Percentiles rank a stretch among this genome's conserved stretches.
These are phyloP conservation scores for Sesbania bispinosa DNA, from an alignment of 306 rosid genomes.

Conservation along the genomic window DNA sequence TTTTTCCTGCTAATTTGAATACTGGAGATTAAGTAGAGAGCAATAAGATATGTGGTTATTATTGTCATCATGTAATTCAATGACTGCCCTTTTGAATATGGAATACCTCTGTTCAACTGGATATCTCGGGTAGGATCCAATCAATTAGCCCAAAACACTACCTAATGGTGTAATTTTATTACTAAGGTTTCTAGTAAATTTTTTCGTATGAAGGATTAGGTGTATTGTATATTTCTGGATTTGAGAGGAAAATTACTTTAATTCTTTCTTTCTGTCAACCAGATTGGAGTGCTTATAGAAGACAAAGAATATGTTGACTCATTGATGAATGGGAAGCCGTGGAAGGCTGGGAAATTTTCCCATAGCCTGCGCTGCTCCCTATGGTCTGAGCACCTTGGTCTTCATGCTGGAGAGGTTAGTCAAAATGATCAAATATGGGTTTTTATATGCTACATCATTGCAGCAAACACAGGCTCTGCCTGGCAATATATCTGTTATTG, in stretches of 20 bases:
- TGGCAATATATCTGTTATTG: not conserved
- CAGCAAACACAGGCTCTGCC: not conserved
- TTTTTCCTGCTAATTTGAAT: not conserved
- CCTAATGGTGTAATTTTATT: not conserved
- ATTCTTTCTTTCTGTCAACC: constrained; percentile 1
- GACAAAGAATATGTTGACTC: constrained; percentile 76
- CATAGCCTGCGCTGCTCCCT: constrained; percentile 80
- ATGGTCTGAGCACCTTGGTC: constrained; percentile 98
- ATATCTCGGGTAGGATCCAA: not conserved
- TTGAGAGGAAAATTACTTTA: not conserved
- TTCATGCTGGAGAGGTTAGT: constrained; percentile 66
- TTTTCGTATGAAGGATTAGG: not conserved
- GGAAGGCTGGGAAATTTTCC: constrained; percentile 91
- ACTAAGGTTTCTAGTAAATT: not conserved
- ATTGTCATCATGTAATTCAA: not conserved
- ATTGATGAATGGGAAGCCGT: constrained; percentile 82
- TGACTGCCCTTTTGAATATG: not conserved
- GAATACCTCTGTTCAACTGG: not conserved
- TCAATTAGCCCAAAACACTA: not conserved
- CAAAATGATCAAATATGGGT: constrained; percentile 10
- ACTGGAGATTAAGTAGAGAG: not conserved
- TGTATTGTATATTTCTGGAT: not conserved
- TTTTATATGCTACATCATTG: not conserved
- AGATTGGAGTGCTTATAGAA: constrained; percentile 86
- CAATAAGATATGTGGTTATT: not conserved